Evolutionary conservation across 306 rosid genomes (phyloP), one percentile per base, ranked within the genome.

Genomic region (Cicer bijugum): DNA sequence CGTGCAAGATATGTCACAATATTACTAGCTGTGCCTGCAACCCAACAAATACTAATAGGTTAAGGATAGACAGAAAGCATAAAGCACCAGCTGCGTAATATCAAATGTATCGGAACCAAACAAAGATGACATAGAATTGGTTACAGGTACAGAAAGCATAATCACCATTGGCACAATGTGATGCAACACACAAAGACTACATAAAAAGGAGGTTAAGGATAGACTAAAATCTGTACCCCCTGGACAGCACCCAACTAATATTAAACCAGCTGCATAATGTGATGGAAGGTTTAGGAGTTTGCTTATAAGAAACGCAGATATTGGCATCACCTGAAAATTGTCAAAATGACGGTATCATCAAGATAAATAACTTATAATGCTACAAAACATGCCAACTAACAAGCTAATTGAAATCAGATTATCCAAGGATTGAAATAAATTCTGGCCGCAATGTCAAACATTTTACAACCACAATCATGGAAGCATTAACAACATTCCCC

Each of bases 11-110:
- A 92, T 4, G 98, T 90, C 12, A 92, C 89, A 56, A 92, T 84
- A 70, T 92, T 92, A 73, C 98, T 92, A 42, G 98, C 96, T 2
- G 98, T 92, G 79, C 98, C 97, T 92, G 93, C 86, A 87, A 83
- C 40, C 81, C 67, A 69, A 9, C 2, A 81, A 60, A 59, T 12
- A 67, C 19, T 57, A 52, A 40, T 8, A 72, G 42, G 76, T 33
- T 37, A 67, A 60, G 11, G 12, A 59, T 20, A 56, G 46, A 23
- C 8, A 20, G 16, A 70, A 74, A 71, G 8, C 16, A 65, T 40
- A 43, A 62, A 67, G 40, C 43, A 53, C 12, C 12, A 53, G 11
- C 33, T 53, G 12, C 33, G 1, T 17, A 16, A 53, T 16, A 53
- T 28, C 33, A 8, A 53, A 53, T 8, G 12, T 53, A 12, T 16